Percentiles rank a stretch among this genome's conserved stretches.
Evolutionary conservation across 2,329 filamentous ascomycete species (phyloP).

Genomic region (Periglandula ipomoeae): DNA sequence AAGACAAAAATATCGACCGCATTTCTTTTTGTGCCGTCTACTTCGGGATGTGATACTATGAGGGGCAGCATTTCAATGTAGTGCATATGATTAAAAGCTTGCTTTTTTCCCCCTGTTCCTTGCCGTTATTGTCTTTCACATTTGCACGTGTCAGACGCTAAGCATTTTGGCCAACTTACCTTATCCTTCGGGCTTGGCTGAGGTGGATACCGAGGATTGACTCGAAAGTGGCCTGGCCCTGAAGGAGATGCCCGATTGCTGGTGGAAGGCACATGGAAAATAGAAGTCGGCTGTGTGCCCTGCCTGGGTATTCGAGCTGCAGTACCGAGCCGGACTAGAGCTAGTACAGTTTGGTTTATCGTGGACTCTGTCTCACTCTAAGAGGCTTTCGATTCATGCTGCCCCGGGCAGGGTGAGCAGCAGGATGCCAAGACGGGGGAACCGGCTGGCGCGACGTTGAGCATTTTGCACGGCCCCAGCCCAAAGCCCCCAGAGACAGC

Average conservation of each 20-base stretch:
- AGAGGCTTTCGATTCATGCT: background rate
- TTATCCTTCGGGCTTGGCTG: conserved; percentile 5
- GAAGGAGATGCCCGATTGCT: background rate
- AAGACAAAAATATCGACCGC: background rate
- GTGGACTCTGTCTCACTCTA: too few species aligned
- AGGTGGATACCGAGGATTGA: conserved; percentile 2
- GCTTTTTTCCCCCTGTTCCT: too few species aligned
- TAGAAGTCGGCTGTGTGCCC: too few species aligned
- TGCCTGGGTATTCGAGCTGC: too few species aligned
- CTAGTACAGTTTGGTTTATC: too few species aligned
- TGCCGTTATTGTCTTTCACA: too few species aligned
- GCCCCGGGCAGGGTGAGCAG: background rate
- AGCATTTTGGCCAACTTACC: conserved; percentile 2
- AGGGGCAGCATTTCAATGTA: background rate
- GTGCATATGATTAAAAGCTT: background rate
- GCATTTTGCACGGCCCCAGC: background rate
- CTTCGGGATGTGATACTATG: background rate
- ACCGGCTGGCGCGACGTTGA: background rate
- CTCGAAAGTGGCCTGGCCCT: too few species aligned
- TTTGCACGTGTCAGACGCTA: conserved; percentile 4
- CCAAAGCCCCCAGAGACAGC: background rate
- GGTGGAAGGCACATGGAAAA: too few species aligned
- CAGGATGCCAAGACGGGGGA: background rate
- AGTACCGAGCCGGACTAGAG: too few species aligned
- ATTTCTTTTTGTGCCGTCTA: background rate